Evolutionary conservation across 1,139 yeast species (phyloP).

Genomic region (Blastobotrys petasosporus): DNA sequence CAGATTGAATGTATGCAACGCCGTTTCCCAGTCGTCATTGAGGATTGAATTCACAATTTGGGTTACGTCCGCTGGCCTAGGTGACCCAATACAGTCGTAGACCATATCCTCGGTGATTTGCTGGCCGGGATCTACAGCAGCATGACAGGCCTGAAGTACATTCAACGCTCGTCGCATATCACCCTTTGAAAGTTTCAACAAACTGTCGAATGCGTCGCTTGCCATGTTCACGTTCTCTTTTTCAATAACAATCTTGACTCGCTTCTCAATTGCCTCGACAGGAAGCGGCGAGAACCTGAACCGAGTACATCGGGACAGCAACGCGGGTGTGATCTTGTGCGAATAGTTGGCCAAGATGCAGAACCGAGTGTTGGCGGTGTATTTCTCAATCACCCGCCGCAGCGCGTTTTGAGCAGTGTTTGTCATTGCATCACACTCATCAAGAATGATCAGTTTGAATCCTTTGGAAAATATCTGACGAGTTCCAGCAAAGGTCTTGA

Average conservation of each 20-base stretch:
- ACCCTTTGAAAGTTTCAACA: slow-evolving; percentile 70
- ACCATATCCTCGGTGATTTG: slow-evolving; percentile 64
- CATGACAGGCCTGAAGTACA: slow-evolving; percentile 89
- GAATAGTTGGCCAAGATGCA: slow-evolving; percentile 95
- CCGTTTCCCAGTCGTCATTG: slow-evolving; percentile 83
- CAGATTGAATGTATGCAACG: slow-evolving; percentile 56
- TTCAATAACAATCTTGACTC: slow-evolving; percentile 62
- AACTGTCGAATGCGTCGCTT: slow-evolving; percentile 56
- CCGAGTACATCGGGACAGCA: slow-evolving; percentile 88
- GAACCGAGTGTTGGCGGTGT: slow-evolving; percentile 90
- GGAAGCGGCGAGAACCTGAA: slow-evolving; percentile 86
- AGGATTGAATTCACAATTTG: slow-evolving; percentile 68
- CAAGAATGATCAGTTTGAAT: slow-evolving; percentile 84
- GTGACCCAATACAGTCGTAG: slow-evolving; percentile 94
- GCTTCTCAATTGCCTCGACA: slow-evolving; percentile 56
- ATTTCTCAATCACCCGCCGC: slow-evolving; percentile 85
- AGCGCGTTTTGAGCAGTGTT: slow-evolving; percentile 93
- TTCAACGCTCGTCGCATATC: slow-evolving; percentile 96
- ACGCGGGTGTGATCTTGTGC: slow-evolving; percentile 91
- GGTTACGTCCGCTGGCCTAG: slow-evolving; percentile 81
- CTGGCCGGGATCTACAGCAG: slow-evolving; percentile 33
- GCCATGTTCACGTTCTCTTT: slow-evolving; percentile 57
- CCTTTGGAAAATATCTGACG: slow-evolving; percentile 79
- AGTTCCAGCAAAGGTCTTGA: slow-evolving; percentile 81
- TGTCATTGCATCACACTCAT: slow-evolving; percentile 99